phyloP scores from a whole-genome alignment of 345 rosid genomes.

The Microthlaspi erraticum region DNA sequence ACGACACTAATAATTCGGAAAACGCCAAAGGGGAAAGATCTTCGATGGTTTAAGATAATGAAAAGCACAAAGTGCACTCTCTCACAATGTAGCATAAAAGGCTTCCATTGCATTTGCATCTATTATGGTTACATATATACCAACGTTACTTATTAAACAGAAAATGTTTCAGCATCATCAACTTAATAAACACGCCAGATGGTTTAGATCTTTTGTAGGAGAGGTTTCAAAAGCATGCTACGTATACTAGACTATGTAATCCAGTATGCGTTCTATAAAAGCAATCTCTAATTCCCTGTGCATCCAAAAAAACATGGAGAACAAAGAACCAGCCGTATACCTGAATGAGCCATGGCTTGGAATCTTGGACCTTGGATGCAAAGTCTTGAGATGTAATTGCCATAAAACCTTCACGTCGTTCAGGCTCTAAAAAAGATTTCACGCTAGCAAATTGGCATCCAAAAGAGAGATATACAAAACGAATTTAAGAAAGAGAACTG shows the following conservation, averaged over 20 bases:
- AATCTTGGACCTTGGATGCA: constrained; percentile 49
- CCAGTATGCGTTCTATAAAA: background rate
- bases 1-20: background rate
- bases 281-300: too few relatives aligned
- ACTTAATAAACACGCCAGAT: constrained; percentile 7
- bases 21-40: constrained; percentile 3
- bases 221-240: constrained; percentile 13
- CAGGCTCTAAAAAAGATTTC: constrained; percentile 47
- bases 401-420: constrained; percentile 54
- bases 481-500: background rate
- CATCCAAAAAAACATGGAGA: too few relatives aligned
- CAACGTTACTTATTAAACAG: background rate
- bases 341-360: constrained; percentile 79
- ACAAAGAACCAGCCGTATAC: constrained; percentile 40
- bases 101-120: background rate
- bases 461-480: background rate
- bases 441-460: constrained; percentile 25
- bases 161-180: background rate
- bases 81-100: constrained; percentile 5
- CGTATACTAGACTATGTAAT: constrained; percentile 11
- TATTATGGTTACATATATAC: constrained; percentile 8
- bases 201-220: background rate
- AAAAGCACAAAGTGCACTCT: constrained; percentile 16
- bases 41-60: background rate
- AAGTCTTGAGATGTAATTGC: constrained; percentile 60